phyloP scores from a whole-genome alignment of 225 moss, liverwort and hornwort species.

The Ulota crispa region DNA sequence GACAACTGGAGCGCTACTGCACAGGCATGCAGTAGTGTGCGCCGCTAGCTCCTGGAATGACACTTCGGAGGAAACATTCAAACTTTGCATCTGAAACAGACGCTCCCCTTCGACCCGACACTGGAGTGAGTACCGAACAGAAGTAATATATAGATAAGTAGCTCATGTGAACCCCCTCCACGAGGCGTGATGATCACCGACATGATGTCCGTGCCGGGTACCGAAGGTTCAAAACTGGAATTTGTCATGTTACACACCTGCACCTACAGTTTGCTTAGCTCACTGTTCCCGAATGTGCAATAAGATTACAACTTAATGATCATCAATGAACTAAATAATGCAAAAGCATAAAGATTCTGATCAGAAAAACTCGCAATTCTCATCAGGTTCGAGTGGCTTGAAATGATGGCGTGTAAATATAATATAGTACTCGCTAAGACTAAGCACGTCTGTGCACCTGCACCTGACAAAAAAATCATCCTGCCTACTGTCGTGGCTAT shows the following conservation, averaged over 20 bases:
- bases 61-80: too few species aligned
- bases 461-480: background rate
- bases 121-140: background rate
- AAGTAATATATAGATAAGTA: background rate
- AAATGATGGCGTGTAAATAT: background rate
- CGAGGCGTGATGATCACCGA: background rate
- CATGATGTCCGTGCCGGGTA: background rate
- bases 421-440: background rate
- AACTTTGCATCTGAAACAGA: background rate
- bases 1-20: background rate
- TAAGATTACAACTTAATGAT: background rate
- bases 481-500: background rate
- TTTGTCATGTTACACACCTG: background rate
- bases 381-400: background rate
- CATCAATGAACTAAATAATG: background rate
- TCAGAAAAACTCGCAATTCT: background rate
- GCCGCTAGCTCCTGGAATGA: background rate
- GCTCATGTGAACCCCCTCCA: background rate
- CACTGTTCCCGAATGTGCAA: background rate
- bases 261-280: background rate
- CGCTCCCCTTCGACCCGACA: background rate
- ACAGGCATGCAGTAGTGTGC: too few species aligned
- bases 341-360: background rate
- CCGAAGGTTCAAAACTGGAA: background rate
- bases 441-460: slow-evolving; percentile 1